Conservation (phyloP, 306 rosid genomes). For the Biancaea sappan region DNA sequence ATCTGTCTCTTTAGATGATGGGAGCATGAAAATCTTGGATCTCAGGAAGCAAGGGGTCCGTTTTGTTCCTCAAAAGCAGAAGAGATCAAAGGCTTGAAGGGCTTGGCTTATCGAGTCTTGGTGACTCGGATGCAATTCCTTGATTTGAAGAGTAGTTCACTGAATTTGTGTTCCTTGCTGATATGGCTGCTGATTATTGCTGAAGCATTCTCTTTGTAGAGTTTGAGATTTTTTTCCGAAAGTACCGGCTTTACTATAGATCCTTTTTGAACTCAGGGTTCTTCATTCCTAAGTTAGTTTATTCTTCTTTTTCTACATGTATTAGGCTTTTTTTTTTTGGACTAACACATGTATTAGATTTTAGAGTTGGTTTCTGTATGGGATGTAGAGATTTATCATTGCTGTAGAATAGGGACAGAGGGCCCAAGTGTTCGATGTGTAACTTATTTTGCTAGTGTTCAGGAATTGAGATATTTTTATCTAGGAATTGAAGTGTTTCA, state of each 20-base stretch:
- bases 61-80: conserved; percentile 76
- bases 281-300: conserved; percentile 25
- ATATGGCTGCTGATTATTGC: conserved; percentile 37
- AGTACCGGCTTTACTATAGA: conserved; percentile 22
- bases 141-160: conserved; percentile 32
- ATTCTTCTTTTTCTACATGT: conserved; percentile 16
- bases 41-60: conserved; percentile 86
- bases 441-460: no score
- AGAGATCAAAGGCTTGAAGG: conserved; percentile 62
- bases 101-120: conserved; percentile 24
- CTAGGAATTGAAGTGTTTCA: no score
- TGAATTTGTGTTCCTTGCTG: conserved; percentile 24
- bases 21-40: conserved; percentile 59
- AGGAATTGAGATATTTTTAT: no score
- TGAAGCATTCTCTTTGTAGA: conserved; percentile 33
- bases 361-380: conserved; percentile 38
- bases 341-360: conserved; percentile 35
- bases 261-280: conserved; percentile 23
- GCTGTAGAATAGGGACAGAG: conserved; percentile 39
- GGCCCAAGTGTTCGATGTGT: no score
- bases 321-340: conserved; percentile 36
- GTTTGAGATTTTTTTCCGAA: conserved; percentile 36
- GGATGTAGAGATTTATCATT: conserved; percentile 42
- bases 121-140: conserved; percentile 32
- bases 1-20: conserved; percentile 73